Evolutionary conservation across 305 asterid genomes (phyloP), one percentile per base, ranked within the genome.

Genomic region (Plantago coronopus): DNA sequence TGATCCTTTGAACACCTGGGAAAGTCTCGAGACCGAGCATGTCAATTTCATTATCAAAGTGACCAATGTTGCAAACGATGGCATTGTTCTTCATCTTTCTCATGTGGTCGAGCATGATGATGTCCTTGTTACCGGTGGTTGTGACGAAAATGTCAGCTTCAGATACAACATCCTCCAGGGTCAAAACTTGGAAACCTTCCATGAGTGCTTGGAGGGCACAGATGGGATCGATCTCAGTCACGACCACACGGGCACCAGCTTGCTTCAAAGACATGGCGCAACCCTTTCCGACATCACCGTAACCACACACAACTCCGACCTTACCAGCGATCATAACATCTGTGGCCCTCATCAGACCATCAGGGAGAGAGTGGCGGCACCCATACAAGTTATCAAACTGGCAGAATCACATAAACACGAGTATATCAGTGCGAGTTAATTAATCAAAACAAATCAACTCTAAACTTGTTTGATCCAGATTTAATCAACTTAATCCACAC

Each of bases 271-370:
- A 82, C 9, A 72, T 67, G 0, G 89, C 93, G 51, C 95, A 87
- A 21, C 95, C 95, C 80, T 84, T 87, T 0, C 95, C 95, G 0
- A 87, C 95, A 57, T 84, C 95, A 50, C 95, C 93, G 6, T 87
- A 84, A 14, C 95, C 95, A 1, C 80, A 77, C 5, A 87, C 89
- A 4, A 84, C 87, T 0, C 83, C 95, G 1, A 78, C 83, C 80
- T 86, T 86, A 12, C 91, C 95, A 1, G 95, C 95, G 12, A 86
- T 83, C 95, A 83, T 83, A 49, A 81, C 87, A 23, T 86, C 91
- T 0, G 88, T 83, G 66, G 95, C 91, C 65, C 95, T 76, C 91
- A 81, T 86, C 45, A 86, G 76, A 1, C 91, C 95, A 13, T 83
- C 95, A 0, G 89, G 87, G 3, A 86, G 82, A 1, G 91, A 83